Evolutionary conservation across 2,329 filamentous ascomycete species (phyloP).

Genomic region (Alternaria novae-zelandiae): DNA sequence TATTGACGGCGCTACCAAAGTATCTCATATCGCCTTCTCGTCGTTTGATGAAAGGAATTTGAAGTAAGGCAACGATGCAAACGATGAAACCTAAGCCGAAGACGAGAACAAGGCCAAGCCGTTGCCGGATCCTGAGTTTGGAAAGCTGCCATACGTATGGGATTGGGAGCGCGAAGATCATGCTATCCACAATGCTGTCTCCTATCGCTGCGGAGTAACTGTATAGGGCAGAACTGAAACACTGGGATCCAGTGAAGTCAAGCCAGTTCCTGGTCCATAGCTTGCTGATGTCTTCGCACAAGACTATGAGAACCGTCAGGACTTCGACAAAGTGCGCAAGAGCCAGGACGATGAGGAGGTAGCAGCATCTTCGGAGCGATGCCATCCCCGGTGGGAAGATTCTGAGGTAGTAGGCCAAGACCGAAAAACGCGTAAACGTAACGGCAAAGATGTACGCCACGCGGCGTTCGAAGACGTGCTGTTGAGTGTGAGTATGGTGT

Average conservation of each 20-base stretch:
- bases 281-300: constrained; percentile 30
- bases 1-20: constrained; percentile 35
- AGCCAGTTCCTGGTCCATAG: constrained; percentile 32
- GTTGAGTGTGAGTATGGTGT: background rate
- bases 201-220: constrained; percentile 37
- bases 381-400: constrained; percentile 38
- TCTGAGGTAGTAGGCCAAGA: constrained; percentile 46
- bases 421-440: constrained; percentile 41
- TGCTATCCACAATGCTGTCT: constrained; percentile 31
- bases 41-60: constrained; percentile 36
- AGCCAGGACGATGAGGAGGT: constrained; percentile 26
- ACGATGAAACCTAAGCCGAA: constrained; percentile 36
- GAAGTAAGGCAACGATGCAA: constrained; percentile 33
- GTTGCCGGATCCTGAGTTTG: constrained; percentile 27
- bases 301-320: constrained; percentile 28
- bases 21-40: constrained; percentile 25
- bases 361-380: constrained; percentile 24
- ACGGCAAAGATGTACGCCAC: constrained; percentile 47
- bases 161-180: constrained; percentile 36
- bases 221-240: constrained; percentile 35
- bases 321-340: constrained; percentile 28
- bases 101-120: constrained; percentile 27
- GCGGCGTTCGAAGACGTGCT: constrained; percentile 38
- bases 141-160: constrained; percentile 34
- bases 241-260: constrained; percentile 27